Evolutionary conservation across 139 green algal genomes (phyloP).

Genomic region (Dunaliella sp.): DNA sequence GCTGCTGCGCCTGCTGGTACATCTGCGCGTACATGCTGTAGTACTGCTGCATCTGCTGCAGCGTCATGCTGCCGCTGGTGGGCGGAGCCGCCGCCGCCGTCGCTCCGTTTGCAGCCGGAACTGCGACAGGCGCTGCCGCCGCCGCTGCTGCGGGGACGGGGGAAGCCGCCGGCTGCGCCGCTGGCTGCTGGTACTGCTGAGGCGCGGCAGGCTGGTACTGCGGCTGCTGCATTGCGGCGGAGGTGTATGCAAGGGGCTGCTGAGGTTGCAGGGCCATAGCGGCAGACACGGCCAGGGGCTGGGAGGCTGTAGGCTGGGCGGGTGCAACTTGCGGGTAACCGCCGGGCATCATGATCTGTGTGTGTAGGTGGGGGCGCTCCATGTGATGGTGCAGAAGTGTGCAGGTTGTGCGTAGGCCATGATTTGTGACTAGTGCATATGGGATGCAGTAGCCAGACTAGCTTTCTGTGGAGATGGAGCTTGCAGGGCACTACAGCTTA

Average conservation of each 20-base stretch:
- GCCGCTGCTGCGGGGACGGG: background rate
- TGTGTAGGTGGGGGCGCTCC: too few relatives aligned
- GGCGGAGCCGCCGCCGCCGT: background rate
- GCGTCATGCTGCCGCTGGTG: background rate
- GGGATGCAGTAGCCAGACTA: too few relatives aligned
- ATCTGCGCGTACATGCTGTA: slow-evolving; percentile 17
- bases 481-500: too few relatives aligned
- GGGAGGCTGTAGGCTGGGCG: background rate
- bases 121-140: background rate
- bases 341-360: background rate
- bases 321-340: background rate
- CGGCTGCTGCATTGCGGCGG: background rate
- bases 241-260: background rate
- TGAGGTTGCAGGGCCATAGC: background rate
- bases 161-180: background rate
- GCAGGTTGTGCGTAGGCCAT: too few relatives aligned
- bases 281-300: background rate
- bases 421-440: too few relatives aligned
- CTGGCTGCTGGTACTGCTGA: background rate
- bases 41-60: slow-evolving; percentile 24
- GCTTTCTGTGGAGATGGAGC: too few relatives aligned
- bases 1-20: slow-evolving; percentile 14
- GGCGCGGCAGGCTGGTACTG: background rate
- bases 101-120: background rate
- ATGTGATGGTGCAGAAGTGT: too few relatives aligned